Base-by-base conservation (phyloP, 768 basidiomycete genomes). In the Sistotremastrum suecicum region DNA sequence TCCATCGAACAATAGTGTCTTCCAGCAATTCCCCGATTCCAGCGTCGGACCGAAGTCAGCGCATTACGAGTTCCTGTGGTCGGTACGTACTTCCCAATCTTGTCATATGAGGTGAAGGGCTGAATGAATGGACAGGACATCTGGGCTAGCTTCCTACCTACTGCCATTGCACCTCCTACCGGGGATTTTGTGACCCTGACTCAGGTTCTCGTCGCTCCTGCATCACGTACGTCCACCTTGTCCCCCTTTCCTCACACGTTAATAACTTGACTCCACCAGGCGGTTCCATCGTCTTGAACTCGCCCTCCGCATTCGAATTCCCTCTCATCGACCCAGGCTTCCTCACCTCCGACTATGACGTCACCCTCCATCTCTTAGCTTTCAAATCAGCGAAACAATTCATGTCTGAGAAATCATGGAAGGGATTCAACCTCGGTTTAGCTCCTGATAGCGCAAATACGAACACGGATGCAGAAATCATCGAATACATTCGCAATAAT, bases 341-440 rank as follows among this genome's bases (percentile, higher is more conserved):
- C 50, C 61, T 63, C 28, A 45, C 49, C n/a, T 47, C 39, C 20
- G 11, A 42, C 3, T 56, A 51, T 46, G 66, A 67, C 48, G 38
- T 60, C 35, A 47, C 45, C 34, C 52, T 61, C 35, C 50, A 64
- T 41, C 51, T 53, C 40, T 41, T 55, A 37, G 51, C 48, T 5
- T 28, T 55, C 0, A 40, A 49, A 31, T 10, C 45, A 10, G 34
- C 37, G 2, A n/a, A 20, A 10, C 36, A 39, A 3, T 48, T 53
- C 34, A 30, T 49, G 4, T 36, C 43, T 7, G 51, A 53, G 32
- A 44, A 48, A 29, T 50, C 50, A 8, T 56, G 51, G 51, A 34
- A 45, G 0, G 46, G 44, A 28, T 51, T 46, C 34, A 29, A 53
- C 32, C 12, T 46, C 8, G 45, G 45, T 5, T 40, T 34, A 30